Percentiles rank a stretch among this genome's conserved stretches.
phyloP scores from a whole-genome alignment of 768 basidiomycete species.

The Tylopilus rubrobrunneus region DNA sequence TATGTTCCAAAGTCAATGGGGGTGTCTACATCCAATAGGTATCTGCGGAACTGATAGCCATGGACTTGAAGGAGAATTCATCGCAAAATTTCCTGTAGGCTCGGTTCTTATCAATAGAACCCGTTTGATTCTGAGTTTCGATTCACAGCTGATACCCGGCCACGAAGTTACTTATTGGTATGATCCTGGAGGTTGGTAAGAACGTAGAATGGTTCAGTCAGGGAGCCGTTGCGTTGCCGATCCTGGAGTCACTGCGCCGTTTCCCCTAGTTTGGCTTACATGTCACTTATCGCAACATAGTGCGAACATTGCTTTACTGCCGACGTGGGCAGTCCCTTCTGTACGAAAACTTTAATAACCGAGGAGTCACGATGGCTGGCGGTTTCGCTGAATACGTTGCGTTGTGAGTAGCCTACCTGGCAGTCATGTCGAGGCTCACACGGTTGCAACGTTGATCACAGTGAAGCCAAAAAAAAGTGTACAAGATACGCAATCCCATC shows the following conservation, averaged over 20 bases:
- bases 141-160: slow-evolving; percentile 55
- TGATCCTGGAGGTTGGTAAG: slow-evolving; percentile 66
- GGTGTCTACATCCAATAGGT: slow-evolving; percentile 29
- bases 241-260: slow-evolving; percentile 55
- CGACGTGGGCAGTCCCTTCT: slow-evolving; percentile 70
- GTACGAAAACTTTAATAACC: slow-evolving; percentile 77
- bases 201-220: slow-evolving; percentile 66
- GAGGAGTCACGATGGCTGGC: slow-evolving; percentile 73
- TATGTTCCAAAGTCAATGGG: too few relatives aligned
- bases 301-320: slow-evolving; percentile 82
- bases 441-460: slow-evolving; percentile 17
- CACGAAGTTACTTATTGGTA: slow-evolving; percentile 71
- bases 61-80: slow-evolving; percentile 58
- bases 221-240: slow-evolving; percentile 81
- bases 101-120: neutral
- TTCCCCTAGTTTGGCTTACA: neutral
- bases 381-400: slow-evolving; percentile 86
- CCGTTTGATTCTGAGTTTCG: neutral
- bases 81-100: slow-evolving; percentile 48
- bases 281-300: slow-evolving; percentile 31
- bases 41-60: slow-evolving; percentile 56
- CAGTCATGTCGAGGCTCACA: neutral
- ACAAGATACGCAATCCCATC: slow-evolving; percentile 78
- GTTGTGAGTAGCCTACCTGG: slow-evolving; percentile 47
- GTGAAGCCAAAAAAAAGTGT: slow-evolving; percentile 68